phyloP scores from a whole-genome alignment of 176 grass and related monocot genomes.

The Carex cristatella region DNA sequence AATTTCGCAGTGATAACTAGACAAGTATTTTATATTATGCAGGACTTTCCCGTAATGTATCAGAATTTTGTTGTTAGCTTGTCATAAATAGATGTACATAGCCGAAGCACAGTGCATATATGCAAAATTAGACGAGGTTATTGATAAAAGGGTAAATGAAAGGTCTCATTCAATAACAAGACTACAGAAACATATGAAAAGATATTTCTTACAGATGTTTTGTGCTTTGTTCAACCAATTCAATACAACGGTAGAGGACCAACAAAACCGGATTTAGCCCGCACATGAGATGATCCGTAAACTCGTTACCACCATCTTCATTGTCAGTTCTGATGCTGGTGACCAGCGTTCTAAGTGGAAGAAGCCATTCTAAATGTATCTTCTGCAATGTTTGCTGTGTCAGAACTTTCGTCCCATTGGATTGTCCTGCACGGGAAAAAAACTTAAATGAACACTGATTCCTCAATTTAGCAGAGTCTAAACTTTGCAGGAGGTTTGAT shows the following conservation, averaged over 20 bases:
- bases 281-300: conserved; percentile 37
- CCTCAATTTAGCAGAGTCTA: not conserved
- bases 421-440: conserved; percentile 32
- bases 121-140: not conserved
- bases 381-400: conserved; percentile 34
- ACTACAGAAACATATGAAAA: not conserved
- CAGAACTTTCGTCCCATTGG: conserved; percentile 37
- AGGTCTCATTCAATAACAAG: not conserved
- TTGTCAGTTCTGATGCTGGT: conserved; percentile 35
- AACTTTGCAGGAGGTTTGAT: not conserved
- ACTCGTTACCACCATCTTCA: conserved; percentile 31
- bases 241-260: conserved; percentile 69
- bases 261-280: conserved; percentile 65
- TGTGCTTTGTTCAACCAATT: conserved; percentile 68
- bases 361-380: conserved; percentile 67
- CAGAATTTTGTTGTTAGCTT: not conserved
- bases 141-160: not conserved
- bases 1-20: too few relatives aligned
- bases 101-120: not conserved
- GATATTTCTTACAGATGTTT: conserved; percentile 12
- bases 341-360: conserved; percentile 50
- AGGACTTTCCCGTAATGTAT: not conserved
- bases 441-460: conserved; percentile 15
- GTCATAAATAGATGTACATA: not conserved
- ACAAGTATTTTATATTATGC: not conserved